phyloP scores from a whole-genome alignment of 805 yeast genomes.

The Cephaloascus albidus region DNA sequence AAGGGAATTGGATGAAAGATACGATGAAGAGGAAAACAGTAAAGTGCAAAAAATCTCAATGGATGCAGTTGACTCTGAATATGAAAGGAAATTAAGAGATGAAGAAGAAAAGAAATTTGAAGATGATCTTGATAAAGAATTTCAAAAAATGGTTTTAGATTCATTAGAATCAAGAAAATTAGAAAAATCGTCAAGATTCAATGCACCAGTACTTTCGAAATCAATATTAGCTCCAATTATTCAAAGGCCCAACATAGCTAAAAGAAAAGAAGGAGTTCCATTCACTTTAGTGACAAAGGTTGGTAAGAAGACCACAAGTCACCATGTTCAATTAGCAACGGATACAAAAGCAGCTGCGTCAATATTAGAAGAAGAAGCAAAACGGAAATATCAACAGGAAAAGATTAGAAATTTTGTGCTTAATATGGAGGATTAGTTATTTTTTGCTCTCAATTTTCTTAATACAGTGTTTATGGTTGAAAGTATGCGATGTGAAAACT shows the following conservation, averaged over 20 bases:
- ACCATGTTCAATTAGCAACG: constrained; percentile 41
- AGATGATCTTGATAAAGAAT: constrained; percentile 48
- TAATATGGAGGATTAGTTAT: constrained; percentile 17
- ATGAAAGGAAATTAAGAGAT: constrained; percentile 21
- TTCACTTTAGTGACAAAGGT: constrained; percentile 49
- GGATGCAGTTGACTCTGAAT: constrained; percentile 14
- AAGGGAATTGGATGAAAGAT: constrained; percentile 5
- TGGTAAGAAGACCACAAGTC: constrained; percentile 35
- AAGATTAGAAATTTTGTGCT: constrained; percentile 48
- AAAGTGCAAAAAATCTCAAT: constrained; percentile 4
- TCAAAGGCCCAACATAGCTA: constrained; percentile 1
- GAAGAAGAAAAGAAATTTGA: constrained; percentile 37
- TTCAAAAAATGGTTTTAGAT: constrained; percentile 41
- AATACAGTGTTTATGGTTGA: too few relatives aligned
- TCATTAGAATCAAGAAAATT: constrained; percentile 32
- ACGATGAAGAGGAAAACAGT: constrained; percentile 8
- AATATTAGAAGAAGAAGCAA: constrained; percentile 39
- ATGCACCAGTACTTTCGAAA: constrained; percentile 14
- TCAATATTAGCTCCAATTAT: constrained; percentile 6
- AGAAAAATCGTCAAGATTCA: constrained; percentile 14
- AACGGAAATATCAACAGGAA: constrained; percentile 42
- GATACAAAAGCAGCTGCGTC: constrained; percentile 45
- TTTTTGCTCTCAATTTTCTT: too few relatives aligned
- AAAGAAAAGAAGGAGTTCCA: constrained; percentile 14
- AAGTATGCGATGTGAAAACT: too few relatives aligned